These are phyloP conservation scores for Zasmidium cellare DNA, from an alignment of 2,329 filamentous ascomycete genomes.

Conservation along the genomic window DNA sequence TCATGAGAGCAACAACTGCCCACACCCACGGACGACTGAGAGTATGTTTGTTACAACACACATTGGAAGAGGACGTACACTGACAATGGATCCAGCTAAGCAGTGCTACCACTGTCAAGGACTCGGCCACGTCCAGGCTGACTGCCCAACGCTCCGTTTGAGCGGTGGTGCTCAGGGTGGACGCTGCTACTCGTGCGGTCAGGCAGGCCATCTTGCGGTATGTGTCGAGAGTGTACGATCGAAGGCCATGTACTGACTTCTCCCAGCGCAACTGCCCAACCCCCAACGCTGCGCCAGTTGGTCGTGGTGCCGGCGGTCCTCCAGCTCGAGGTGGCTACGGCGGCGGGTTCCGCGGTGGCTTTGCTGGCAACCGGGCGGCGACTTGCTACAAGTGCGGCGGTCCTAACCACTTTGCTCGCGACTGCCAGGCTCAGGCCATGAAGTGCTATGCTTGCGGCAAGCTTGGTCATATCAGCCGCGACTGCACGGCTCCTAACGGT, in stretches of 20 bases:
- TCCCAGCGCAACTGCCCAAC: slow-evolving; percentile 76
- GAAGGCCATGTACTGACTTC: slow-evolving; percentile 13
- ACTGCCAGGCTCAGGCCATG: slow-evolving; percentile 98
- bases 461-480: slow-evolving; percentile 87
- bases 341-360: slow-evolving; percentile 70
- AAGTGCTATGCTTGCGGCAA: slow-evolving; percentile 97
- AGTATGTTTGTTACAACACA: slow-evolving; percentile 52
- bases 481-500: slow-evolving; percentile 96
- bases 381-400: slow-evolving; percentile 73
- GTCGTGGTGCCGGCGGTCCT: slow-evolving; percentile 59
- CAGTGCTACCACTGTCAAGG: slow-evolving; percentile 99
- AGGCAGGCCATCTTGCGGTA: slow-evolving; percentile 88
- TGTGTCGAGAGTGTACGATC: slow-evolving; percentile 31
- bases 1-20: slow-evolving; percentile 97
- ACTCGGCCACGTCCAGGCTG: slow-evolving; percentile 95
- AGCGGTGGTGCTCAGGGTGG: slow-evolving; percentile 72
- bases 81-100: slow-evolving; percentile 64
- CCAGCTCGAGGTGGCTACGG: slow-evolving; percentile 70
- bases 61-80: slow-evolving; percentile 6
- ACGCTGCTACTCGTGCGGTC: slow-evolving; percentile 95
- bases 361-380: slow-evolving; percentile 64
- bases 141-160: slow-evolving; percentile 94
- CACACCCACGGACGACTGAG: slow-evolving; percentile 93
- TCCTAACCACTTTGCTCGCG: slow-evolving; percentile 96
- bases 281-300: slow-evolving; percentile 64